These are phyloP conservation scores for Pseudonitzschia multiseries DNA, from an alignment of 108 stramenopile species.

Conservation along the genomic window DNA sequence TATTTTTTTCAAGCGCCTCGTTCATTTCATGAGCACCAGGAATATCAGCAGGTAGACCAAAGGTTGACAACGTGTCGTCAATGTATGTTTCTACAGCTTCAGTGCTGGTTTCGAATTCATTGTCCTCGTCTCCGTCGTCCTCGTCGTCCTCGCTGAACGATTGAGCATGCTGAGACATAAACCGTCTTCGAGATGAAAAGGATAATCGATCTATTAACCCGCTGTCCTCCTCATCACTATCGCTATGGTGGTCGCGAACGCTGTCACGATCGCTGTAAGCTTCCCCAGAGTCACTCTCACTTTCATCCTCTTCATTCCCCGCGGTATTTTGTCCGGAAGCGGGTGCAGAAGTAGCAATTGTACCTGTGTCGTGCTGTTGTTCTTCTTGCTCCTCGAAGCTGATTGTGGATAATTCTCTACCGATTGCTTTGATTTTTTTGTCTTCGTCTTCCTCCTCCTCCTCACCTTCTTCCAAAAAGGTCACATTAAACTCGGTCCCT, in stretches of 20 bases:
- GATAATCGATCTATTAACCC: neutral
- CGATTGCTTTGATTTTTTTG: neutral
- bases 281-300: neutral
- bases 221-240: neutral
- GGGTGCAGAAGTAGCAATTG: neutral
- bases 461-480: neutral
- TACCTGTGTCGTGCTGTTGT: neutral
- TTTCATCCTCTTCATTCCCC: neutral
- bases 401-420: neutral
- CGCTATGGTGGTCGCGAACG: neutral
- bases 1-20: neutral
- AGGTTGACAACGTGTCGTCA: neutral
- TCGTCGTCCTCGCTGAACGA: neutral
- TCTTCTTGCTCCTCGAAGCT: neutral
- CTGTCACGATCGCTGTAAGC: neutral
- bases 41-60: neutral
- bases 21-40: neutral
- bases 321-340: neutral
- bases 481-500: neutral
- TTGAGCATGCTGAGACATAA: neutral
- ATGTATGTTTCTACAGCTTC: neutral
- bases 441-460: conserved; percentile 3
- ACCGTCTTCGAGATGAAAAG: neutral
- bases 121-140: neutral
- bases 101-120: conserved; percentile 4